These are phyloP conservation scores for Gracilaria gracilis DNA, from an alignment of 23 red algal genomes.

Conservation along the genomic window DNA sequence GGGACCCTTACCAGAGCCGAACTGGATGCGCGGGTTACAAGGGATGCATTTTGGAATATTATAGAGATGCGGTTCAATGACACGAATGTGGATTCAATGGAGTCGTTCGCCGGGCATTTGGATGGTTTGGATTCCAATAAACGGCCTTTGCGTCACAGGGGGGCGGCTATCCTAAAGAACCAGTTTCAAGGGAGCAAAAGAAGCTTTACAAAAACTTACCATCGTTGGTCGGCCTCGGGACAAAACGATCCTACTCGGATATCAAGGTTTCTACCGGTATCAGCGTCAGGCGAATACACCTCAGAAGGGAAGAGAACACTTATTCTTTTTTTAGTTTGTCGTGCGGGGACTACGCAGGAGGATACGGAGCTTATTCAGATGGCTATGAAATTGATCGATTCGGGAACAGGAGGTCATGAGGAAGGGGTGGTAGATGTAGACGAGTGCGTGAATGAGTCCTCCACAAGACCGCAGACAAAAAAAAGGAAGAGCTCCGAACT, in stretches of 20 bases:
- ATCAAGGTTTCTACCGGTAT: not conserved
- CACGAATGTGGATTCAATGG: not conserved
- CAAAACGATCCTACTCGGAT: slow-evolving; percentile 19
- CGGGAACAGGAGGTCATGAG: not conserved
- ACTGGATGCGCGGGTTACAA: not conserved
- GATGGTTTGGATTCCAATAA: not conserved
- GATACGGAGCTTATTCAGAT: not conserved
- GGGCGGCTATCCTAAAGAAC: not conserved
- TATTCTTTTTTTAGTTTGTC: not conserved
- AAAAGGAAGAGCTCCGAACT: no score
- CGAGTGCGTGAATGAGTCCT: not conserved
- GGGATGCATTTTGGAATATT: not conserved
- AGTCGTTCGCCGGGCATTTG: not conserved
- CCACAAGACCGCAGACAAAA: not conserved
- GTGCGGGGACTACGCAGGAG: not conserved
- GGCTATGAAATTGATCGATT: not conserved
- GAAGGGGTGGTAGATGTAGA: not conserved
- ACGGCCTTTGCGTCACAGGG: not conserved
- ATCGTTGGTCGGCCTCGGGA: slow-evolving; percentile 2
- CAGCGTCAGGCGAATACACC: not conserved
- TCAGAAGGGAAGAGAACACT: not conserved
- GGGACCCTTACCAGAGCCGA: not conserved
- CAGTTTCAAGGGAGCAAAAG: not conserved
- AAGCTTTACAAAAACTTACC: not conserved
- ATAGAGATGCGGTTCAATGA: not conserved